Evolutionary conservation across 192 early-diverging fungal species (phyloP), one percentile per base, ranked within the genome.

Genomic region (Coemansia asiatica): DNA sequence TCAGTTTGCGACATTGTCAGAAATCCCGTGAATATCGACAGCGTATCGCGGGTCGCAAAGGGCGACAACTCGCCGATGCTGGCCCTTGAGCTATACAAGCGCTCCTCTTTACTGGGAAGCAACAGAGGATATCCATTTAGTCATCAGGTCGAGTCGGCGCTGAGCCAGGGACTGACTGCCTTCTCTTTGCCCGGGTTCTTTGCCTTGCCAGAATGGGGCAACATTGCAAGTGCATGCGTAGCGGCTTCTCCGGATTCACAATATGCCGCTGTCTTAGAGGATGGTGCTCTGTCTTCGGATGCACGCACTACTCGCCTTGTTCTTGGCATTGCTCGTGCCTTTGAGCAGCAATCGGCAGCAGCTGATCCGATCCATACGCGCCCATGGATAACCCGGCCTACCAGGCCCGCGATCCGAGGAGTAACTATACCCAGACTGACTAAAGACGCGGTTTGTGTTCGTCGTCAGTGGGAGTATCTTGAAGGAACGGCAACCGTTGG

Each of bases 91-190:
- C 56, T 81, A 29, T 61, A 60, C 49, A 47, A 46, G 25, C 40
- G 15, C 2, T 38, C 63, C 2, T 38, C 63, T 18, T 18, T 1
- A 7, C 10, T 19, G 4, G 38, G 25, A 1, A 33, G 58, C 5
- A 36, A 59, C 19, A 48, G n/a, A n/a, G n/a, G n/a, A n/a, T n/a
- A 55, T 2, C 21, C 16, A 19, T 63, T 69, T 27, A 59, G 78
- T 55, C 56, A 66, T 2, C 78, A 81, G 66, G 70, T 75, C 29
- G 78, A 81, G 56, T 48, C 63, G 31, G 78, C 78, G 7, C 66
- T 81, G 25, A 68, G 78, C 61, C 78, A 81, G 51, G 78, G 78
- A 0, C 78, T 81, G 21, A 68, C 78, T 8, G 78, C 62, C 8
- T 57, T 81, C 53, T 65, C 78, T 21, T 55, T 81, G 49, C 67